A percentile compares a stretch with the other conserved stretches of the same genome.
Evolutionary conservation across 2,329 filamentous ascomycete genomes (phyloP).

Genomic region (Didymella keratinophila): DNA sequence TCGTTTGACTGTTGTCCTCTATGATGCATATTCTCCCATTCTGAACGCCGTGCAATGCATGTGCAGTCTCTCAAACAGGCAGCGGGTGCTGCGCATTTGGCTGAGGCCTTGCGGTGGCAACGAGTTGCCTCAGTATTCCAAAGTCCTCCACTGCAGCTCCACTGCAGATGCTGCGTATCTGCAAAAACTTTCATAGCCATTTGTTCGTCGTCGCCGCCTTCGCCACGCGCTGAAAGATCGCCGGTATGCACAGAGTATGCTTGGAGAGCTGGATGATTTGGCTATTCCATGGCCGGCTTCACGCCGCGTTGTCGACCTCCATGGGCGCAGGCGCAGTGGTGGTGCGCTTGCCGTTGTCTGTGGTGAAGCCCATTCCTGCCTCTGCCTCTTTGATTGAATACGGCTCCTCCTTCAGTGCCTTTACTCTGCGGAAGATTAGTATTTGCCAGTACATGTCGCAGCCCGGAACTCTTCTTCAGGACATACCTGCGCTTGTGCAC

Average conservation of each 20-base stretch:
- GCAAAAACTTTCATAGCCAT: background rate
- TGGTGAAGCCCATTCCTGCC: conserved; percentile 75
- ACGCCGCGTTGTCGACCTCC: conserved; percentile 45
- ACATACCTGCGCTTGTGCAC: conserved; percentile 86
- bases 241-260: background rate
- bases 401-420: conserved; percentile 81
- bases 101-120: background rate
- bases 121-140: background rate
- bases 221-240: background rate
- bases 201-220: background rate
- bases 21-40: conserved; percentile 31
- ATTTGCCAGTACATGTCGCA: background rate
- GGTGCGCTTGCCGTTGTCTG: conserved; percentile 68
- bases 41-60: conserved; percentile 47
- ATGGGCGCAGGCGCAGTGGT: conserved; percentile 36
- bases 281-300: background rate
- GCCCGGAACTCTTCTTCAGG: background rate
- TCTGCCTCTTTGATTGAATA: conserved; percentile 88
- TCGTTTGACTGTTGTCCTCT: conserved; percentile 42
- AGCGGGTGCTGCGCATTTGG: conserved; percentile 2
- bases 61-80: conserved; percentile 16
- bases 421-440: conserved; percentile 66
- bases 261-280: background rate
- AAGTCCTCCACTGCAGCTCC: background rate
- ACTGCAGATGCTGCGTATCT: background rate